Evolutionary conservation across 495 filamentous ascomycete species (phyloP), one percentile per base, ranked within the genome.

Genomic region (Pseudotulostoma volvatum): DNA sequence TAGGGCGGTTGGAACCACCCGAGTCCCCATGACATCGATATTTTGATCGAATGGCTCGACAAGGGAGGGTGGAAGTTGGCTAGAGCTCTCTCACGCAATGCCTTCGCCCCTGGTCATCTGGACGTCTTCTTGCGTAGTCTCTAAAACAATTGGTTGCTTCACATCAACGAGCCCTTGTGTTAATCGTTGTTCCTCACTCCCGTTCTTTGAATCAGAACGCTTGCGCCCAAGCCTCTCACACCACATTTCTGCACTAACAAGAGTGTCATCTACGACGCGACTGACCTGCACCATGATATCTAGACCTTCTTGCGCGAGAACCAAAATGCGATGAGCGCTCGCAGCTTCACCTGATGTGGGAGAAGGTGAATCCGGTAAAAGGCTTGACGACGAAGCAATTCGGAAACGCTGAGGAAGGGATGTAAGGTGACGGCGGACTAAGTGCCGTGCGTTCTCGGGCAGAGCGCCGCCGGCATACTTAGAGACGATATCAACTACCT

Each of bases 201-300:
- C 36, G 20, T 43, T 47, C 31, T 52, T 51, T 30, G 42, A 51
- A 31, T 50, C 43, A 7, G 57, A 52, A 13, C 55, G 55, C 52
- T 71, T 68, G 45, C 67, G 70, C 13, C 81, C 81, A 21, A 92
- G 59, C 13, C 76, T 66, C 30, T 80, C 75, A 43, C 82, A 79
- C 88, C 88, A 94, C 49, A 76, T 72, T 54, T 94, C 85, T 3
- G 88, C 88, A 49, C 77, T 83, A 25, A 75, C 67, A 19, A 94
- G 73, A 3, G 87, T 93, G n/a, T 77, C 73, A 47, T 84, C 77
- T 17, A 94, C 72, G 0, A 88, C 77, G 0, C 72, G 73, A 17
- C 72, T 81, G 31, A 96, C 84, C 51, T 92, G 81, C 0, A 70
- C 64, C 69, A 94, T 81, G 72, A 93, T 88, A 45, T 92, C 81